Conservation (phyloP, 1,139 yeast species). For the Taiozyma sp. region DNA sequence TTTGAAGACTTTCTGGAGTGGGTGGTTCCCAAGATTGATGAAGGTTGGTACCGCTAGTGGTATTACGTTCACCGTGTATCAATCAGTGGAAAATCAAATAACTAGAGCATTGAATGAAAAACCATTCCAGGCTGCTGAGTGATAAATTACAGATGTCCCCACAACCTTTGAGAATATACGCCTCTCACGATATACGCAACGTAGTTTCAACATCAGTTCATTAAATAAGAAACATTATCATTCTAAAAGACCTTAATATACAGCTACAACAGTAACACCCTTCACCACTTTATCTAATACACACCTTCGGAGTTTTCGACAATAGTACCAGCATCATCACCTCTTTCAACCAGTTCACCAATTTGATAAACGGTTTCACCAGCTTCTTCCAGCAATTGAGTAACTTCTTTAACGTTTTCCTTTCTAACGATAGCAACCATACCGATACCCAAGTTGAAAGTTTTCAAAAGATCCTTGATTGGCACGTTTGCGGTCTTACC, state of each 20-base stretch:
- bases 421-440: slow-evolving; percentile 83
- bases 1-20: slow-evolving; percentile 61
- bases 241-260: not conserved
- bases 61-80: slow-evolving; percentile 67
- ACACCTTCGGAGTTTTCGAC: slow-evolving; percentile 59
- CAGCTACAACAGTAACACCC: not conserved
- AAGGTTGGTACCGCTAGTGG: slow-evolving; percentile 82
- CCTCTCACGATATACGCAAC: not conserved
- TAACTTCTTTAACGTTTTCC: slow-evolving; percentile 57
- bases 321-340: slow-evolving; percentile 45
- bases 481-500: slow-evolving; percentile 93
- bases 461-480: slow-evolving; percentile 74
- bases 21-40: slow-evolving; percentile 73
- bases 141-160: not conserved
- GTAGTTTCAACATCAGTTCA: not conserved
- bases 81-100: slow-evolving; percentile 49
- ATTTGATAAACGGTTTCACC: slow-evolving; percentile 79
- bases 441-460: slow-evolving; percentile 95
- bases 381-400: slow-evolving; percentile 47
- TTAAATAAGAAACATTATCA: not conserved
- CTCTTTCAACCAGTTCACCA: slow-evolving; percentile 63
- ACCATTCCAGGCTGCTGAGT: slow-evolving; percentile 36
- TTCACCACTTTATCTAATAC: slow-evolving; percentile 34
- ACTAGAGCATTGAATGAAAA: slow-evolving; percentile 44
- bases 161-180: not conserved